Evolutionary conservation across 495 filamentous ascomycete species (phyloP).

Genomic region (Neurospora sp.): DNA sequence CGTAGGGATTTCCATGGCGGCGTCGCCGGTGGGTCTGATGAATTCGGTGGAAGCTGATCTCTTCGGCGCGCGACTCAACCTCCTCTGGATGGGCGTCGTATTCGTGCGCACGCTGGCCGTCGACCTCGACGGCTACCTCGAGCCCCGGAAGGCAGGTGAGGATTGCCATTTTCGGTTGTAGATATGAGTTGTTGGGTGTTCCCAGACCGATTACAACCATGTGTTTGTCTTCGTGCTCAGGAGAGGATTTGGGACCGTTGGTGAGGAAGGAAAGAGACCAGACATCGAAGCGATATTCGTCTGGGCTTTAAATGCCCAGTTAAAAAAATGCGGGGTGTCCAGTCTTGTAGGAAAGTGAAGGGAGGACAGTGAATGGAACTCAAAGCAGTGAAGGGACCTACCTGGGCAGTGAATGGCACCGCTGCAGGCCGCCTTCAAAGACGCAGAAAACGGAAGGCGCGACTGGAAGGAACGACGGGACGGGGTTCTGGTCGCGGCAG

Average conservation of each 20-base stretch:
- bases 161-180: conserved; percentile 22
- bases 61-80: neutral
- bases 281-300: neutral
- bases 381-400: neutral
- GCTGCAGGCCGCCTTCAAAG: neutral
- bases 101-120: conserved; percentile 15
- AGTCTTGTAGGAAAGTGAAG: neutral
- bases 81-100: conserved; percentile 18
- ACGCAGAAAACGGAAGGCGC: neutral
- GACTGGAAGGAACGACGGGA: neutral
- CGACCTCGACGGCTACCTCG: conserved; percentile 17
- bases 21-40: neutral
- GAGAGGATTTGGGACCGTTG: neutral
- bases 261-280: neutral
- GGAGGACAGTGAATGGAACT: neutral
- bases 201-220: too few relatives aligned
- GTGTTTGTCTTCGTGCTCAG: neutral
- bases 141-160: conserved; percentile 20
- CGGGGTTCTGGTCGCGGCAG: neutral
- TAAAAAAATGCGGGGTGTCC: neutral
- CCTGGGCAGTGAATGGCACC: neutral
- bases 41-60: neutral
- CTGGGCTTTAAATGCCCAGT: neutral
- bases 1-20: neutral
- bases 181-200: neutral